A percentile compares a stretch with the other conserved stretches of the same genome.
phyloP scores from a whole-genome alignment of 2,329 filamentous ascomycete species.

The Chaetomiaceae sp. region DNA sequence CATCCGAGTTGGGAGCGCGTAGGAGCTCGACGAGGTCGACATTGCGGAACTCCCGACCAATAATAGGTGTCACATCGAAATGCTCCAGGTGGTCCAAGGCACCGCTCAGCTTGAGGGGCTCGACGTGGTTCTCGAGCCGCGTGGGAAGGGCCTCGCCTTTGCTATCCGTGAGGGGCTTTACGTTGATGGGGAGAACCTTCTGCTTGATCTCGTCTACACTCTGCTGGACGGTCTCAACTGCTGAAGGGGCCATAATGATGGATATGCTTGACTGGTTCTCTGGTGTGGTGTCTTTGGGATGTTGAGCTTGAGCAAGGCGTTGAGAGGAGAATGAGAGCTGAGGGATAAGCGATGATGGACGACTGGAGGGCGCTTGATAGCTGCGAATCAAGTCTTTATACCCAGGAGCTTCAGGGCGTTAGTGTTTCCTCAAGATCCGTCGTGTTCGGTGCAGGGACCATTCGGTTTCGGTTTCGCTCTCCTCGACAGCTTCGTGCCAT shows the following conservation, averaged over 20 bases:
- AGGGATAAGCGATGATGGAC: background rate
- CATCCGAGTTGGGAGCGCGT: slow-evolving; percentile 56
- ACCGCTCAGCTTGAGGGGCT: slow-evolving; percentile 46
- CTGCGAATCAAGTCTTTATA: too few relatives aligned
- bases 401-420: too few relatives aligned
- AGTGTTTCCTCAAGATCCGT: too few relatives aligned
- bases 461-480: background rate
- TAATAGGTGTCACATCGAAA: slow-evolving; percentile 57
- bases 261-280: background rate
- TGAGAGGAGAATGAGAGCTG: background rate
- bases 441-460: too few relatives aligned
- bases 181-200: slow-evolving; percentile 19
- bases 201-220: slow-evolving; percentile 21
- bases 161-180: slow-evolving; percentile 4
- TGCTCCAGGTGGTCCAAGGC: slow-evolving; percentile 47
- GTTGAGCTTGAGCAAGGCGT: too few relatives aligned
- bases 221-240: slow-evolving; percentile 20
- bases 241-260: slow-evolving; percentile 24
- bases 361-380: background rate
- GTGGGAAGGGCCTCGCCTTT: slow-evolving; percentile 10
- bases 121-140: slow-evolving; percentile 12
- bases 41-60: slow-evolving; percentile 56
- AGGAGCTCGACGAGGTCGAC: slow-evolving; percentile 58
- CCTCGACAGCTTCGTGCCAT: too few relatives aligned
- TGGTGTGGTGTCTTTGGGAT: background rate